phyloP scores from a whole-genome alignment of 768 basidiomycete genomes.

The Panaeolus papilionaceus region DNA sequence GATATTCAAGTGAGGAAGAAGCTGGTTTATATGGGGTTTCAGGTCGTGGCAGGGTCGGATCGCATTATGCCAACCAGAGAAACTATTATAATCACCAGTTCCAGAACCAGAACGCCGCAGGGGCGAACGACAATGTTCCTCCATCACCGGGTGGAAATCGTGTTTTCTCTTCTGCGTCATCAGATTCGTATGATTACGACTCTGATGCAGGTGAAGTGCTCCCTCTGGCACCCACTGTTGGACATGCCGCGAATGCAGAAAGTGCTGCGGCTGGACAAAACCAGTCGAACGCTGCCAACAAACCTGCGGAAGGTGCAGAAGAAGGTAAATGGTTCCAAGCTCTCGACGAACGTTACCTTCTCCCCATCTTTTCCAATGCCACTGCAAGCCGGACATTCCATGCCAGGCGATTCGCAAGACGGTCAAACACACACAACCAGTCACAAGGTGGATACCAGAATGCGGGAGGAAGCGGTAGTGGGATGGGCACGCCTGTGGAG shows the following conservation, averaged over 20 bases:
- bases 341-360: conserved; percentile 91
- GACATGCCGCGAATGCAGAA: conserved; percentile 23
- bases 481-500: conserved; percentile 42
- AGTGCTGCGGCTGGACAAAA: conserved; percentile 10
- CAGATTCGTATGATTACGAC: conserved; percentile 80
- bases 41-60: conserved; percentile 51
- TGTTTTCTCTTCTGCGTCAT: conserved; percentile 74
- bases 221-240: conserved; percentile 68
- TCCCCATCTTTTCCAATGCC: conserved; percentile 93
- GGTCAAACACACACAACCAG: conserved; percentile 43
- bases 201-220: conserved; percentile 80
- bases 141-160: background rate
- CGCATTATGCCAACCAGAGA: conserved; percentile 57
- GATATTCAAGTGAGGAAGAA: conserved; percentile 15
- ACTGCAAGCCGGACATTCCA: conserved; percentile 89
- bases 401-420: conserved; percentile 66
- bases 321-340: conserved; percentile 97
- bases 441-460: conserved; percentile 23
- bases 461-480: conserved; percentile 27
- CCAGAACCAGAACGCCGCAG: conserved; percentile 16
- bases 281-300: conserved; percentile 15
- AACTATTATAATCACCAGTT: conserved; percentile 65
- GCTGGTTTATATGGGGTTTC: background rate
- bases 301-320: conserved; percentile 38
- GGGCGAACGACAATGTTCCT: background rate